A percentile compares a stretch with the other conserved stretches of the same genome.
phyloP scores from a whole-genome alignment of 495 filamentous ascomycete species.

The Xylaria longipes region DNA sequence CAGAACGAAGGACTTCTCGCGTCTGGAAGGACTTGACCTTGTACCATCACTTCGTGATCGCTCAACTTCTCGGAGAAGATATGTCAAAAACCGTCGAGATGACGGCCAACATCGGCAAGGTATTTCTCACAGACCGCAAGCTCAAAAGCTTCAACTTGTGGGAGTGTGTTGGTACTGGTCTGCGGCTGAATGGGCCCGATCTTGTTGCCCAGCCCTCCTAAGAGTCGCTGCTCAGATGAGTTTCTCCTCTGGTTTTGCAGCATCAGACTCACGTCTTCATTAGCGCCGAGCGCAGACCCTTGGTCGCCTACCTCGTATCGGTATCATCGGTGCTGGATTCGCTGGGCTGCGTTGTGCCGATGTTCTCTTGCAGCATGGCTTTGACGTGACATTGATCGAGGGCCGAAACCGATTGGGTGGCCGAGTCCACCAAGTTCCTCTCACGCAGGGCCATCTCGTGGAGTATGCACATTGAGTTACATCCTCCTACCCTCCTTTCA shows the following conservation, averaged over 20 bases:
- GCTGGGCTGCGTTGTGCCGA: slow-evolving; percentile 89
- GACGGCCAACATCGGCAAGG: slow-evolving; percentile 39
- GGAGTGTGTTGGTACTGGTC: slow-evolving; percentile 39
- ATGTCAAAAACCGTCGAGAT: slow-evolving; percentile 31
- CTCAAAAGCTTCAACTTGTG: slow-evolving; percentile 43
- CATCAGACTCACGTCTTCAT: slow-evolving; percentile 38
- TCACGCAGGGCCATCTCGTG: slow-evolving; percentile 56
- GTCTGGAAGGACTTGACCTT: slow-evolving; percentile 56
- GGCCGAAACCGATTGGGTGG: slow-evolving; percentile 85
- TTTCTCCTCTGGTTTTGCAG: slow-evolving; percentile 24
- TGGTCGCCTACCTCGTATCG: slow-evolving; percentile 57
- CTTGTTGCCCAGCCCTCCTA: slow-evolving; percentile 41
- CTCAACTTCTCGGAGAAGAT: slow-evolving; percentile 36
- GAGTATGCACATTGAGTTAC: slow-evolving; percentile 27
- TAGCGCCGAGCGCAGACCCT: slow-evolving; percentile 46
- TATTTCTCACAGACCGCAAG: slow-evolving; percentile 37
- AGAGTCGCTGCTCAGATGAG: slow-evolving; percentile 43
- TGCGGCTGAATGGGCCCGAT: slow-evolving; percentile 37
- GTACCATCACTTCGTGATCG: slow-evolving; percentile 42
- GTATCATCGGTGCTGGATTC: slow-evolving; percentile 84
- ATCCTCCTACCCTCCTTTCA: slow-evolving; percentile 3
- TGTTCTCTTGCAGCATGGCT: slow-evolving; percentile 77
- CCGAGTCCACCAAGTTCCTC: slow-evolving; percentile 64
- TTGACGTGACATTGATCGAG: slow-evolving; percentile 84
- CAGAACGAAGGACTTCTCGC: slow-evolving; percentile 48